These are phyloP conservation scores for Neurospora tetraspora DNA, from an alignment of 495 filamentous ascomycete species.

Conservation along the genomic window DNA sequence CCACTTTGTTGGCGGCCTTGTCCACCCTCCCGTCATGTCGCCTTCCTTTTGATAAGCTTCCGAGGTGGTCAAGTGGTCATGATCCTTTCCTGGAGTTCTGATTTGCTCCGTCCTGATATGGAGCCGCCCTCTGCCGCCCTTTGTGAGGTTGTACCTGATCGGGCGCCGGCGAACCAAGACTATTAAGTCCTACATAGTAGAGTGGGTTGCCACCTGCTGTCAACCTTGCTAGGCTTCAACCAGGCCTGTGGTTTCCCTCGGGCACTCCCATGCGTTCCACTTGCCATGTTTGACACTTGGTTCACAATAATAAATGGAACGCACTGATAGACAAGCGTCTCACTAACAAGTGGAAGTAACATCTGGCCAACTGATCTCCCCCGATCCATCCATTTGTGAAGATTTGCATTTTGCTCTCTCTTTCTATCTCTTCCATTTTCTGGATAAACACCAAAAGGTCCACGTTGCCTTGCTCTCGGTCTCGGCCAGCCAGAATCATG, in stretches of 20 bases:
- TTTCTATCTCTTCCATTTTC: background rate
- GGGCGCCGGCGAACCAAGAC: background rate
- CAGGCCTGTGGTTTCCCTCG: too few relatives aligned
- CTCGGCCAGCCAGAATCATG: too few relatives aligned
- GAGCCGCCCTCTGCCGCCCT: background rate
- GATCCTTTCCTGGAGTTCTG: background rate
- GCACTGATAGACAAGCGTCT: background rate
- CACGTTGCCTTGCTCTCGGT: too few relatives aligned
- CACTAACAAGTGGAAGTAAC: background rate
- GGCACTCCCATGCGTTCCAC: too few relatives aligned
- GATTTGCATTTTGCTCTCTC: background rate
- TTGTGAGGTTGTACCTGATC: background rate
- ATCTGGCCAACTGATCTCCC: background rate
- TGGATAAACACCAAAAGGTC: background rate
- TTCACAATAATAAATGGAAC: too few relatives aligned
- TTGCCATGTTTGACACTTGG: too few relatives aligned
- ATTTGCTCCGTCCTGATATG: background rate
- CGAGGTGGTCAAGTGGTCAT: background rate
- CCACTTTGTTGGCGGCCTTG: background rate
- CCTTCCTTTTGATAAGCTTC: background rate
- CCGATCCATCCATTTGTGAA: background rate
- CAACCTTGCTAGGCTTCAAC: background rate
- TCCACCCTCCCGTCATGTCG: background rate
- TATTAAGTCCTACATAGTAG: background rate
- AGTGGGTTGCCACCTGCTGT: constrained; percentile 1